Evolutionary conservation across 306 rosid genomes (phyloP).

Genomic region (Vachellia pachyceras): DNA sequence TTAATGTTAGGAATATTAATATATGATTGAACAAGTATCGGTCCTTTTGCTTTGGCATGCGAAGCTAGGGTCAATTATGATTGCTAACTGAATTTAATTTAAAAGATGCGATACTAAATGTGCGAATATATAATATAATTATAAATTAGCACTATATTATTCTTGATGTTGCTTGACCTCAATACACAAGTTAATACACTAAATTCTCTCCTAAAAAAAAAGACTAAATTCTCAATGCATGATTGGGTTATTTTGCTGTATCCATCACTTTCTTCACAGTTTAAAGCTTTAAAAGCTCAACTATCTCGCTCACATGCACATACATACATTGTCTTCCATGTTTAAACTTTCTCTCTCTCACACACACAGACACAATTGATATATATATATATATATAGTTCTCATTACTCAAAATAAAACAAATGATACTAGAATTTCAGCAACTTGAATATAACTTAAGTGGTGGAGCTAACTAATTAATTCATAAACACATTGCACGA

Average conservation of each 20-base stretch:
- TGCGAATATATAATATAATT: no score
- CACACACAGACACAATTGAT: not conserved
- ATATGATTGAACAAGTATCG: no score
- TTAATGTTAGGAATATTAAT: no score
- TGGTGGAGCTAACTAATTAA: not conserved
- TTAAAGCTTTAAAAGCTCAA: not conserved
- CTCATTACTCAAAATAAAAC: slow-evolving; percentile 23
- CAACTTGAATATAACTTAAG: not conserved
- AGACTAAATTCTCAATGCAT: not conserved
- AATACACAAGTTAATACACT: not conserved
- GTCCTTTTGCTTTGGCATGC: no score
- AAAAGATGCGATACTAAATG: not conserved
- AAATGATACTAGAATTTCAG: slow-evolving; percentile 33
- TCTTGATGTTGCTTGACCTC: not conserved
- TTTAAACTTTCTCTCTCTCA: not conserved
- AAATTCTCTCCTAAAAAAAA: no score
- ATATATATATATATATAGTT: slow-evolving; percentile 5
- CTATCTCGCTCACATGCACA: not conserved
- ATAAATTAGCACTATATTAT: not conserved
- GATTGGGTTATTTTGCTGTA: not conserved
- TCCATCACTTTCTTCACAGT: not conserved
- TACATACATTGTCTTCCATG: not conserved
- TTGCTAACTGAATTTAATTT: not conserved
- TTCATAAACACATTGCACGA: not conserved
- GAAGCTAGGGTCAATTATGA: no score